Conservation (phyloP, 805 yeast species). For the Myxozyma nipponensis region DNA sequence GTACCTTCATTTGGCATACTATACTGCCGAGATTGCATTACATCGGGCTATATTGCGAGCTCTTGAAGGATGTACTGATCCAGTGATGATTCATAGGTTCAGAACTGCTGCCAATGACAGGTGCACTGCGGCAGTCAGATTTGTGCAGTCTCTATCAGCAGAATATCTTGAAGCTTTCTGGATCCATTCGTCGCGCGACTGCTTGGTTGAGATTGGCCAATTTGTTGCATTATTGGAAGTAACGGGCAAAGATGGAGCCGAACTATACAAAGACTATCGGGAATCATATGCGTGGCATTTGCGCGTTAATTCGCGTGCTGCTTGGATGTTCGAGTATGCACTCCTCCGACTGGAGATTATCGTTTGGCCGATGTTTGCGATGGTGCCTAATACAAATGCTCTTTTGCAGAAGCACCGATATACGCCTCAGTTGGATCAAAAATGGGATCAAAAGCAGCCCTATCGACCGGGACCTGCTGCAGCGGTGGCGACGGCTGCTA, state of each 20-base stretch:
- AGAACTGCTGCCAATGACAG: conserved; percentile 26
- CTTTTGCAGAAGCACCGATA: background rate
- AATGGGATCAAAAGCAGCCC: too few relatives aligned
- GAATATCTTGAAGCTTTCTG: conserved; percentile 33
- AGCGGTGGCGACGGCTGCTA: too few relatives aligned
- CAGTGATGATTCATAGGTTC: conserved; percentile 7
- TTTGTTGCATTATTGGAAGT: conserved; percentile 29
- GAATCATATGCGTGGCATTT: conserved; percentile 29
- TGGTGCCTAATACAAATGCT: conserved; percentile 13
- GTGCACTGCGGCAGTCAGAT: conserved; percentile 28
- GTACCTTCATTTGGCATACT: conserved; percentile 27
- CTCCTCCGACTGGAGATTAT: conserved; percentile 25
- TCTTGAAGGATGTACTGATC: conserved; percentile 22
- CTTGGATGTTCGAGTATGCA: conserved; percentile 30
- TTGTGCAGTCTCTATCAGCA: conserved; percentile 28
- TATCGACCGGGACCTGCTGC: too few relatives aligned
- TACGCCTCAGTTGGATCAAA: too few relatives aligned
- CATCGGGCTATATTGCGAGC: conserved; percentile 27
- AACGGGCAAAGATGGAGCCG: conserved; percentile 23
- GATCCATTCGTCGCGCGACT: conserved; percentile 30
- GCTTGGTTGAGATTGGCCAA: conserved; percentile 30
- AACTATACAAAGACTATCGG: conserved; percentile 15
- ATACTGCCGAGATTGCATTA: conserved; percentile 23
- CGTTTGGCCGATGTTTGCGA: conserved; percentile 27
- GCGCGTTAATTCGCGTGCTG: conserved; percentile 28